Conservation (phyloP, 306 rosid species). For the Vicia faba region DNA sequence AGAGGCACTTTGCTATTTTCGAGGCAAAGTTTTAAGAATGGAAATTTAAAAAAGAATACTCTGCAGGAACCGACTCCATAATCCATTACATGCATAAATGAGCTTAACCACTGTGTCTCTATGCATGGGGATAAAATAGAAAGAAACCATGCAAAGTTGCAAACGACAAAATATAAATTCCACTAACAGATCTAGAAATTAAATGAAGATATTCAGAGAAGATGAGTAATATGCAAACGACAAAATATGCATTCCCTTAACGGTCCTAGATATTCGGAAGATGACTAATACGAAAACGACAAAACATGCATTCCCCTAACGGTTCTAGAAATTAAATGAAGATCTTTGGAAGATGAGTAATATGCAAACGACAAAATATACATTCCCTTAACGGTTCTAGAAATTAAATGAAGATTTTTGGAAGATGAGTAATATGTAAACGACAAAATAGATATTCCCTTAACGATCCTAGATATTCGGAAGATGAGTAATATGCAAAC, state of each 20-base stretch:
- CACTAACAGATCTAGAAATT: not conserved
- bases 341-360: not conserved
- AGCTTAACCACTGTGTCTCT: not conserved
- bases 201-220: not conserved
- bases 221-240: conserved; percentile 18
- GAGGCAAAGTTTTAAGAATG: not conserved
- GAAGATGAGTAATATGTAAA: too few species aligned
- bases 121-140: not conserved
- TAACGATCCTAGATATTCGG: not conserved
- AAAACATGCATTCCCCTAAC: not conserved
- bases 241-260: too few species aligned
- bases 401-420: not conserved
- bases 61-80: not conserved
- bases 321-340: conserved; percentile 7
- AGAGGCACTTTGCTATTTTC: not conserved
- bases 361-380: not conserved
- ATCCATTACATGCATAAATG: not conserved
- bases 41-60: not conserved
- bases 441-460: not conserved
- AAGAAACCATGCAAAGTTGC: not conserved
- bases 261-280: not conserved
- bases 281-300: not conserved
- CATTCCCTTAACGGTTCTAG: too few species aligned
- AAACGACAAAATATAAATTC: not conserved
- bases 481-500: not conserved